Evolutionary conservation across 176 grass and related monocot genomes (phyloP).

Genomic region (Aegilops speltoides): DNA sequence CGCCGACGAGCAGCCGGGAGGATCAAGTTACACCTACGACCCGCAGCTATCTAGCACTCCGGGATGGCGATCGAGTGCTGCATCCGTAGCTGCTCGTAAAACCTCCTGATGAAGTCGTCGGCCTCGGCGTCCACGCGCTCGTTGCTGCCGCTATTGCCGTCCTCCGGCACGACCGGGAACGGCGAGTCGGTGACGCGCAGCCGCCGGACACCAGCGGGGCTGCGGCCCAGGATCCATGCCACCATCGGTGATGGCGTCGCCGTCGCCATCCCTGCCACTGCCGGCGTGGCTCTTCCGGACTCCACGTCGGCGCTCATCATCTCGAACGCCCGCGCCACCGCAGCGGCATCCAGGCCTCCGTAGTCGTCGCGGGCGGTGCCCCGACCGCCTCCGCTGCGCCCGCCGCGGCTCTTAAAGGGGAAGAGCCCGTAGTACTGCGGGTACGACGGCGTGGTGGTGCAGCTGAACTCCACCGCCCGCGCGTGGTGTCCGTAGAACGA

Average conservation of each 20-base stretch:
- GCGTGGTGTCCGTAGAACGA: conserved; percentile 52
- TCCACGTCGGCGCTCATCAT: conserved; percentile 64
- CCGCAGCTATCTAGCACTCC: conserved; percentile 12
- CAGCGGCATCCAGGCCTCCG: conserved; percentile 45
- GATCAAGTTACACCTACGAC: conserved; percentile 16
- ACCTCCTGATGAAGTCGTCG: conserved; percentile 86
- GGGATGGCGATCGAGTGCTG: conserved; percentile 57
- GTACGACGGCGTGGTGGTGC: conserved; percentile 75
- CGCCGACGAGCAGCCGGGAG: neutral
- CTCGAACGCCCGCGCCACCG: conserved; percentile 74
- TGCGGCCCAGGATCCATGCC: conserved; percentile 63
- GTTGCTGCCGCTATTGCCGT: conserved; percentile 21
- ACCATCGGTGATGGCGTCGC: conserved; percentile 68
- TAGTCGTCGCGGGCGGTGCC: conserved; percentile 18
- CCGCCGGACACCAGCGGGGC: conserved; percentile 49
- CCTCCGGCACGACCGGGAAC: conserved; percentile 64
- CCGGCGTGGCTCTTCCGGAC: conserved; percentile 19
- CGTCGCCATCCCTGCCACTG: neutral
- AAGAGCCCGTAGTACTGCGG: conserved; percentile 39
- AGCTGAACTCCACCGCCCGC: conserved; percentile 89
- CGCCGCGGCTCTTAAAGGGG: conserved; percentile 33
- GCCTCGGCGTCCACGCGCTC: conserved; percentile 62
- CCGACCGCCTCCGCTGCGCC: neutral
- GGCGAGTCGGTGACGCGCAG: conserved; percentile 94
- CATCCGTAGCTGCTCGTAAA: conserved; percentile 84